These are phyloP conservation scores for Urostyla sp. DNA, from an alignment of 73 alveolate species.

Conservation along the genomic window DNA sequence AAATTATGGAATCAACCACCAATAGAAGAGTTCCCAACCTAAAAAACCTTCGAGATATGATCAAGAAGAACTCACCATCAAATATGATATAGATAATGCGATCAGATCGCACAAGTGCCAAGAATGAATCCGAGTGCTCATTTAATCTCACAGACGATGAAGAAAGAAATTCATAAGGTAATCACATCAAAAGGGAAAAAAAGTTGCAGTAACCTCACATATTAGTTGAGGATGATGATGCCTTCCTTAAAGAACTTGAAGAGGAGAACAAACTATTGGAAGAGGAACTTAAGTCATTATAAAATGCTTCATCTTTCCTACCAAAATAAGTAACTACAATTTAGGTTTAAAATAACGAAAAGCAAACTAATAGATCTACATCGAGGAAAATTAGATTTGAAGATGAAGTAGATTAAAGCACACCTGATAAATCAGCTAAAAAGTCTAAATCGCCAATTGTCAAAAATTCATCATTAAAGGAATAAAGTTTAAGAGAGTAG, in stretches of 20 bases:
- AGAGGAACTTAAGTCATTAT: slow-evolving; percentile 12
- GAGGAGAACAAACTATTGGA: slow-evolving; percentile 56
- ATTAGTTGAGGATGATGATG: slow-evolving; percentile 54
- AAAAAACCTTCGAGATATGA: slow-evolving; percentile 51
- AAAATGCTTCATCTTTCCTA: slow-evolving; percentile 2
- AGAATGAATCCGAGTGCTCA: slow-evolving; percentile 61
- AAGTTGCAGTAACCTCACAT: slow-evolving; percentile 26
- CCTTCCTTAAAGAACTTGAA: slow-evolving; percentile 47
- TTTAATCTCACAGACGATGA: slow-evolving; percentile 60
- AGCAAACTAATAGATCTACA: neutral
- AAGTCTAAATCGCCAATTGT: slow-evolving; percentile 8
- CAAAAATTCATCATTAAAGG: slow-evolving; percentile 3
- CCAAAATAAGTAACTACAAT: neutral
- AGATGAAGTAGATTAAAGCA: slow-evolving; percentile 35
- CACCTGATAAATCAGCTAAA: slow-evolving; percentile 4
- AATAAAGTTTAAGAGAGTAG: no score
- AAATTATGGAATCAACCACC: no score
- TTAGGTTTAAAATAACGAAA: neutral
- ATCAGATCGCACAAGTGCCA: slow-evolving; percentile 36
- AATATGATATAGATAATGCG: neutral
- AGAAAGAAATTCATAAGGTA: slow-evolving; percentile 44
- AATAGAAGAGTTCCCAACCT: slow-evolving; percentile 48
- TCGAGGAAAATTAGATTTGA: slow-evolving; percentile 47
- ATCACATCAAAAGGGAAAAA: neutral
- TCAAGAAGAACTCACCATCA: slow-evolving; percentile 28